Evolutionary conservation across 2,329 filamentous ascomycete genomes (phyloP).

Genomic region (Hyphodiscus sp.): DNA sequence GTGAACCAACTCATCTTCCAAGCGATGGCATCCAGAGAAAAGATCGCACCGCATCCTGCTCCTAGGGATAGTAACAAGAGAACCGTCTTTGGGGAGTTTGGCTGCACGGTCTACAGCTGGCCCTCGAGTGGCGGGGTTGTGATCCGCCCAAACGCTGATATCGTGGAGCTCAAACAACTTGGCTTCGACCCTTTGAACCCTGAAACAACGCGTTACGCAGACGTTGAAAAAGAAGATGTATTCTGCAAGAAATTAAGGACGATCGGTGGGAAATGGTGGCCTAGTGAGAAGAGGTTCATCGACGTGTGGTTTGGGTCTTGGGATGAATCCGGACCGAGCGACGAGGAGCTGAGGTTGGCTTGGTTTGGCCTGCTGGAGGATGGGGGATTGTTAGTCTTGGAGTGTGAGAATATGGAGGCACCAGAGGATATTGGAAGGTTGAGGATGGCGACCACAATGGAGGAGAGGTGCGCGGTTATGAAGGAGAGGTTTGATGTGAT

Average conservation of each 20-base stretch:
- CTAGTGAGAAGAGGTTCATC: neutral
- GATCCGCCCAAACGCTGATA: neutral
- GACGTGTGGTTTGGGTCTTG: neutral
- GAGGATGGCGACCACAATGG: slow-evolving; percentile 2
- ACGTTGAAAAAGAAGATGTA: slow-evolving; percentile 1
- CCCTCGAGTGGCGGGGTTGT: slow-evolving; percentile 1
- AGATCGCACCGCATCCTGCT: neutral
- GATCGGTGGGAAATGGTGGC: slow-evolving; percentile 1
- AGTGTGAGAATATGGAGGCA: neutral
- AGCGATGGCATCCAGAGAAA: neutral
- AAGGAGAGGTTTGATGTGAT: slow-evolving; percentile 1
- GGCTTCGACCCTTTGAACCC: slow-evolving; percentile 2
- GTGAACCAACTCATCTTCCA: too few relatives aligned
- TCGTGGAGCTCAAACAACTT: slow-evolving; percentile 2
- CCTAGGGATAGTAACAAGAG: neutral
- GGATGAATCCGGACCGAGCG: neutral
- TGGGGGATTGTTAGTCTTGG: neutral
- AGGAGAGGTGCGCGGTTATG: slow-evolving; percentile 2
- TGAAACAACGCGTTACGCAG: neutral
- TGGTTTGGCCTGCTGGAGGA: slow-evolving; percentile 1
- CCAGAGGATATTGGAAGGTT: slow-evolving; percentile 1
- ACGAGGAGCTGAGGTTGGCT: neutral
- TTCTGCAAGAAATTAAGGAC: neutral
- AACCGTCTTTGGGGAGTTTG: neutral
- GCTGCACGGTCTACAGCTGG: neutral